Conservation (phyloP, 441 rosid species). For the Corymbia citriodora region DNA sequence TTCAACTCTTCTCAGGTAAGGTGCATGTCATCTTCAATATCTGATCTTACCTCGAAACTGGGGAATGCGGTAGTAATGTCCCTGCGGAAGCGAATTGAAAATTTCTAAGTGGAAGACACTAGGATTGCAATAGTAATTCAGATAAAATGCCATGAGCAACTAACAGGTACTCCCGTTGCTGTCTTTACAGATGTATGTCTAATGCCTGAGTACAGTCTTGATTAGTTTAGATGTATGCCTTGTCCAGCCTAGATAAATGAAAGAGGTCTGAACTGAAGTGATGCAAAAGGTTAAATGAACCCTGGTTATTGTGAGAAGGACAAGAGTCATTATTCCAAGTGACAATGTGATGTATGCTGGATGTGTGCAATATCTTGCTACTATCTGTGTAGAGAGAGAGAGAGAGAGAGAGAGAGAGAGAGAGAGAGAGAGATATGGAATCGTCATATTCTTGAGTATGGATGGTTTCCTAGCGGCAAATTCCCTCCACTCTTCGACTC, state of each 20-base stretch:
- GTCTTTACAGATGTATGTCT: background rate
- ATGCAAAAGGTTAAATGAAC: background rate
- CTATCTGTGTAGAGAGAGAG: background rate
- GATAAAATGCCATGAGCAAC: background rate
- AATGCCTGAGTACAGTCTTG: background rate
- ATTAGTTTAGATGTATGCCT: background rate
- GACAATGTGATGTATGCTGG: background rate
- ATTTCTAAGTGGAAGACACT: background rate
- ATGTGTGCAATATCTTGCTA: background rate
- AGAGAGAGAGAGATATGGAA: constrained; percentile 27
- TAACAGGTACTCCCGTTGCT: background rate
- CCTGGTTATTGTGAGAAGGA: background rate
- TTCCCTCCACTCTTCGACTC: constrained; percentile 40
- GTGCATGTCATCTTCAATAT: constrained; percentile 5
- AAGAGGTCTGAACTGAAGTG: background rate
- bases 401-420: background rate
- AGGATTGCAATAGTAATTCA: background rate
- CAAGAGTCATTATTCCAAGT: background rate
- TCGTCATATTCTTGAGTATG: constrained; percentile 38
- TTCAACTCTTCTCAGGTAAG: background rate
- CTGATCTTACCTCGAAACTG: constrained; percentile 21
- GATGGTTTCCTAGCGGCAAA: constrained; percentile 27
- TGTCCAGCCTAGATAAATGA: background rate
- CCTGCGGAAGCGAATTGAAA: constrained; percentile 15
- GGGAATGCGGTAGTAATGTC: constrained; percentile 28